These are phyloP conservation scores for Calonectria pteridis DNA, from an alignment of 2,329 filamentous ascomycete genomes.

Conservation along the genomic window DNA sequence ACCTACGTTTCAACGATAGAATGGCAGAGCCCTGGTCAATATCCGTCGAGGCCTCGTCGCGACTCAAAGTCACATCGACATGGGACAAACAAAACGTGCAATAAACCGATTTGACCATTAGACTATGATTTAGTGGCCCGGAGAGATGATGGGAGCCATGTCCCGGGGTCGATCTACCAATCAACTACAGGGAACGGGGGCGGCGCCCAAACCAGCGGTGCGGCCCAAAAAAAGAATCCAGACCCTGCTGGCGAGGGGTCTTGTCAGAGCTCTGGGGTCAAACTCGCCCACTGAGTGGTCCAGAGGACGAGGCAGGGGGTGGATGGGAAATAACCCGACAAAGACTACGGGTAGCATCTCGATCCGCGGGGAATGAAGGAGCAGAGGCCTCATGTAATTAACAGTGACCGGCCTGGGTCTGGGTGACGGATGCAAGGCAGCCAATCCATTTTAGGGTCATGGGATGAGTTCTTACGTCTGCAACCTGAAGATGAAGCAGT, in stretches of 20 bases:
- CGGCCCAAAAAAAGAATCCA: slow-evolving; percentile 38
- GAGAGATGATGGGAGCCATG: slow-evolving; percentile 39
- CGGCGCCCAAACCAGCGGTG: slow-evolving; percentile 38
- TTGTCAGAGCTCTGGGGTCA: slow-evolving; percentile 39
- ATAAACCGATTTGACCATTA: slow-evolving; percentile 42
- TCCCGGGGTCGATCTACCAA: slow-evolving; percentile 44
- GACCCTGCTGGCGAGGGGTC: slow-evolving; percentile 25
- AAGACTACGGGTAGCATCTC: slow-evolving; percentile 12
- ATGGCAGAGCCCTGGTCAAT: slow-evolving; percentile 27
- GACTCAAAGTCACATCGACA: slow-evolving; percentile 25
- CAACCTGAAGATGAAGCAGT: slow-evolving; percentile 16
- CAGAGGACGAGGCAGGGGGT: slow-evolving; percentile 7
- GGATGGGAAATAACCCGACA: slow-evolving; percentile 28
- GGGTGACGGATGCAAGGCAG: slow-evolving; percentile 14
- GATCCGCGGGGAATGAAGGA: slow-evolving; percentile 1
- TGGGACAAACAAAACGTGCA: slow-evolving; percentile 42
- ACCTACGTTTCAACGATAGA: slow-evolving; percentile 41
- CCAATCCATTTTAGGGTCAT: slow-evolving; percentile 9
- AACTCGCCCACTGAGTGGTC: slow-evolving; percentile 20
- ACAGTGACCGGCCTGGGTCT: slow-evolving; percentile 2
- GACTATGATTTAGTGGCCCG: slow-evolving; percentile 19
- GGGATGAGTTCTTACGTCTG: slow-evolving; percentile 10
- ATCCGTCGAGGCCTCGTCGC: slow-evolving; percentile 32
- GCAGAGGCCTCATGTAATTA: slow-evolving; percentile 14
- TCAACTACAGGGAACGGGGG: slow-evolving; percentile 38